Evolutionary conservation across 2,329 filamentous ascomycete species (phyloP).

Genomic region (Aspergillus versicolor): DNA sequence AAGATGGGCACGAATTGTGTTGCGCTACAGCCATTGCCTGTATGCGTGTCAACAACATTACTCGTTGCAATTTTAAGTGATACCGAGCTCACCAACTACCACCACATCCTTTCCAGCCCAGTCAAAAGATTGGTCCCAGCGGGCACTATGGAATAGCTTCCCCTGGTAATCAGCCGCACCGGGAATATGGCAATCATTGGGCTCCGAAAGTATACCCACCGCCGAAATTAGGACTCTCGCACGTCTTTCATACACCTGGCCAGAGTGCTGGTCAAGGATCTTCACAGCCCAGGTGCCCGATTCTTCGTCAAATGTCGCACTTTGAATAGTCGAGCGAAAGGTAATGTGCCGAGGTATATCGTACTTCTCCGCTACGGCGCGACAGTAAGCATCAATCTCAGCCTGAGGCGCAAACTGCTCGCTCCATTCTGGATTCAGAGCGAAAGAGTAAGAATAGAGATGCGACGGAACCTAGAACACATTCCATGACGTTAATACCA

Average conservation of each 20-base stretch:
- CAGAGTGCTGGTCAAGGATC: conserved; percentile 5
- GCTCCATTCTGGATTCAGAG: conserved; percentile 42
- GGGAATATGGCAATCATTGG: conserved; percentile 28
- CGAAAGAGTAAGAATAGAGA: conserved; percentile 47
- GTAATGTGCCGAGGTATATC: conserved; percentile 22
- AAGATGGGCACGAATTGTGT: conserved; percentile 51
- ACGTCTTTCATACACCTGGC: conserved; percentile 15
- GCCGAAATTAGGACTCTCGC: conserved; percentile 31
- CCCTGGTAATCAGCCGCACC: conserved; percentile 35
- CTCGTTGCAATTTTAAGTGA: not conserved
- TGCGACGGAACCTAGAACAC: conserved; percentile 33
- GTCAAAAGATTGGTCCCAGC: conserved; percentile 43
- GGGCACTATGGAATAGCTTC: conserved; percentile 41
- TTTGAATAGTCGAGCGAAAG: conserved; percentile 23
- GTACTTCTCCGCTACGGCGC: conserved; percentile 19
- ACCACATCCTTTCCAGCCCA: conserved; percentile 40
- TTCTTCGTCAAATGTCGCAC: not conserved
- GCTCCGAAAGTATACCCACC: conserved; percentile 30
- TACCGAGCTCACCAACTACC: conserved; percentile 32
- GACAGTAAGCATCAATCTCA: conserved; percentile 36
- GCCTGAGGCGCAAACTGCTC: conserved; percentile 33
- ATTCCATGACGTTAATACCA: not conserved
- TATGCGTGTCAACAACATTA: not conserved
- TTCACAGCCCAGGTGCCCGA: conserved; percentile 3
- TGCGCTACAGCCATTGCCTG: conserved; percentile 49